Evolutionary conservation across 495 filamentous ascomycete genomes (phyloP), one percentile per base, ranked within the genome.

Genomic region (Immersiella caudata): DNA sequence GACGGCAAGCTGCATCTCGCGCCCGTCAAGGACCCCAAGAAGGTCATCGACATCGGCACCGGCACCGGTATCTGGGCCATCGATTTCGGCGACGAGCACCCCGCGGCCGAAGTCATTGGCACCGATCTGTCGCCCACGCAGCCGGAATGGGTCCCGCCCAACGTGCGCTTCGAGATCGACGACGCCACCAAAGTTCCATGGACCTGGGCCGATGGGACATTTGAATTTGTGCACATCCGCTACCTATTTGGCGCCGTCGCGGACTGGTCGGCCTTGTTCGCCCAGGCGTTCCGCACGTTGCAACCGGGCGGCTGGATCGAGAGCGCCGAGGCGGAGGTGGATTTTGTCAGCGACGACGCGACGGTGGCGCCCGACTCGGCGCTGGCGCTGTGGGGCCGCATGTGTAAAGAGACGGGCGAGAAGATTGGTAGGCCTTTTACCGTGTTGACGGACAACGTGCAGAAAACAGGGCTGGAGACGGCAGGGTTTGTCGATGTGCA

Each of bases 81-180:
- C 60, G 76, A 71, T 67, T 74, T 76, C 52, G 73, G 71, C 36
- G 87, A 90, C 68, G 69, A 80, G 8, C 83, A 79, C 75, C 87
- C 86, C 0, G 20, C 72, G 18, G 78, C 82, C 18, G 76, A 82
- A 20, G 80, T 90, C n/a, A 74, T 87, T 50, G 89, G 89, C n/a
- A 87, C 87, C 14, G 89, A 92, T 70, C 78, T 91, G 27, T 87
- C 83, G 5, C 81, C 84, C 0, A 88, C 86, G 61, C 85, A 88
- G 65, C 81, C 83, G 0, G 64, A 69, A 33, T 80, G 81, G 78
- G 81, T 82, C 6, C 82, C 83, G 2, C 79, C 80, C 7, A 85
- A 85, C 68, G 73, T 84, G 5, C 67, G 72, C 18, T 87, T 87
- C 71, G 79, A 83, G 64, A 74, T 86, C 52, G 84, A 85, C 63